A percentile compares a stretch with the other conserved stretches of the same genome.
Evolutionary conservation across 1,139 yeast genomes (phyloP).

Genomic region (Dujonia santamariae): DNA sequence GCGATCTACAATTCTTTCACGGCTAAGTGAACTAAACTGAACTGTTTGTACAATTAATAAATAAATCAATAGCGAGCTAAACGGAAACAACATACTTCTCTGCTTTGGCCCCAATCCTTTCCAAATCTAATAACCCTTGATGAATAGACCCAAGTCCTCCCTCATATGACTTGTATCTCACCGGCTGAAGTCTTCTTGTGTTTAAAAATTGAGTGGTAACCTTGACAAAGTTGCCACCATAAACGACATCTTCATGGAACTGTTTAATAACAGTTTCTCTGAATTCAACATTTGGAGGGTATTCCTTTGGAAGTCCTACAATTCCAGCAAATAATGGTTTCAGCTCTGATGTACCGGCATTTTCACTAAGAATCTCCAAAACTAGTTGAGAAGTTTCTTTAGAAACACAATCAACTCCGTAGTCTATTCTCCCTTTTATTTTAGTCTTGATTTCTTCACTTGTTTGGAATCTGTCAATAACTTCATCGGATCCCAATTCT

Average conservation of each 20-base stretch:
- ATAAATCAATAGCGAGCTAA: background rate
- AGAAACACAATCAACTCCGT: constrained; percentile 45
- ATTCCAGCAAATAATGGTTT: constrained; percentile 31
- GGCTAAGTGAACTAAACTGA: too few species aligned
- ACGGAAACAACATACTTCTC: constrained; percentile 35
- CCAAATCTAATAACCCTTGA: constrained; percentile 35
- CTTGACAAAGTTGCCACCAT: constrained; percentile 32
- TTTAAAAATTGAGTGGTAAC: constrained; percentile 28
- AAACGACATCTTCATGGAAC: constrained; percentile 41
- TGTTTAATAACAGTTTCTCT: constrained; percentile 35
- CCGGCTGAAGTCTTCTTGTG: constrained; percentile 24
- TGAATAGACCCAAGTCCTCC: constrained; percentile 32
- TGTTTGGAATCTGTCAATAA: constrained; percentile 32
- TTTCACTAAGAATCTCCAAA: constrained; percentile 21
- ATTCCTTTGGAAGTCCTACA: constrained; percentile 31
- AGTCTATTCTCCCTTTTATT: constrained; percentile 20
- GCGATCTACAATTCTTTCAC: too few species aligned
- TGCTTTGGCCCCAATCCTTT: constrained; percentile 37
- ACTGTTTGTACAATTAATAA: background rate
- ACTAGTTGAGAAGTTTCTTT: constrained; percentile 35
- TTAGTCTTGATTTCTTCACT: constrained; percentile 20
- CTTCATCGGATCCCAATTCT: constrained; percentile 36
- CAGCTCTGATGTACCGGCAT: constrained; percentile 9
- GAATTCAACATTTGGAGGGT: constrained; percentile 21
- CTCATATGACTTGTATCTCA: constrained; percentile 27